Base-by-base conservation (phyloP, 352 stramenopile species). In the Saprolegnia diclina region DNA sequence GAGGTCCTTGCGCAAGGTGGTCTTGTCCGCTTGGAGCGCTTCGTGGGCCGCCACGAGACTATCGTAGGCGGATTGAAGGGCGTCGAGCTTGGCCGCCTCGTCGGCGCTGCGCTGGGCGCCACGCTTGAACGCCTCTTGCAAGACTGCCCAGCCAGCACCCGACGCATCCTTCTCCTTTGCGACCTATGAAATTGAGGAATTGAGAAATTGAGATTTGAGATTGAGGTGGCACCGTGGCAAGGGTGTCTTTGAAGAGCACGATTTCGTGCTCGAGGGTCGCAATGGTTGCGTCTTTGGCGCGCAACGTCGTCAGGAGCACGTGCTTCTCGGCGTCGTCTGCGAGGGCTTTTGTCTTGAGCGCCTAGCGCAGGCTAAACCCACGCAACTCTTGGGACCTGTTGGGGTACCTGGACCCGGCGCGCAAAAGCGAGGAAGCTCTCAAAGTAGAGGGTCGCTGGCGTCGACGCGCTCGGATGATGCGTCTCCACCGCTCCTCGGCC, bases 181-280 rank as follows among this genome's bases (percentile, higher is more conserved):
- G 1, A 40, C 53, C 21, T 61, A 13, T 6, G 19, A 7, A 3
- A 5, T 26, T n/a, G 6, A 40, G 53, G 7, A 24, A 11, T n/a
- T n/a, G n/a, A n/a, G 19, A 7, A 3, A 5, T 26, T n/a, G 6
- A 40, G 53, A 11, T n/a, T 19, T 21, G 19, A 26, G 21, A 42
- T 21, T 40, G 53, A 40, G 22, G 0, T 18, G 19, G 53, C 18
- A 81, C 77, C 46, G 76, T 81, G 3, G 72, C 73, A 5, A 91
- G 68, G 7, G 75, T 75, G 45, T 90, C 81, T 66, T 87, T 91
- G 70, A 88, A 91, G 32, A 88, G 75, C 5, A 71, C 62, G 18
- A 89, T 71, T 59, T 91, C 77, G 56, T 89, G 78, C 0, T 72
- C 71, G 9, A 89, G 50, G 29, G 76, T 64, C 3, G 29, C 67